Base-by-base conservation (phyloP, 2,329 filamentous ascomycete species). In the Pseudogymnoascus pannorum region DNA sequence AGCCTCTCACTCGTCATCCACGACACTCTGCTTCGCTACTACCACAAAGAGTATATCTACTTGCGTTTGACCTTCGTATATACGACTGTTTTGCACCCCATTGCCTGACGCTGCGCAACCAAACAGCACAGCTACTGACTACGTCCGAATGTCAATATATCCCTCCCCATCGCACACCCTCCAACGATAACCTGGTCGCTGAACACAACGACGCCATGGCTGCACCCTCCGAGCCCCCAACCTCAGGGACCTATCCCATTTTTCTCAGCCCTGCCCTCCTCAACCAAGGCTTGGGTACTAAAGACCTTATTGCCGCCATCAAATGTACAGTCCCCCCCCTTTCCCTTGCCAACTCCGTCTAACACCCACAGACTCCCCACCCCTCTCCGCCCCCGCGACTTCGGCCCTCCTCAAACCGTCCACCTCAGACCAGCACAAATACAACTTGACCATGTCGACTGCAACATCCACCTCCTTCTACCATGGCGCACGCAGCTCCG, bases 401-500 rank as follows among this genome's bases (percentile, higher is more conserved):
- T 76, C 75, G 29, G 78, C 80, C 60, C 78, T 79, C 61, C 71
- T 86, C 66, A 81, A 81, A 69, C 80, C 80, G 44, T 77, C 78
- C 14, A 71, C 78, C 33, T 61, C 66, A 54, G 64, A 65, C 44
- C 48, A 68, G 18, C 72, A 76, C 6, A 75, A 75, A 65, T 79
- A 79, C 65, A 79, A 79, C 57, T 73, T 76, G 61, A 78, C 71
- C 64, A 60, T 60, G 82, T 85, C 64, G 77, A 79, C 59, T 79
- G 78, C 64, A 78, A 79, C 60, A 81, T 81, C 60, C 87, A 87
- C 68, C 31, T 58, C 57, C 12, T 76, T 80, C 29, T 87, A 85
- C 70, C 78, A 81, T 48, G 86, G 87, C 63, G 79, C 78, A 2
- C 79, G 85, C 59, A 80, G 79, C 60, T 80, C 78, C 22, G 79